Base-by-base conservation (phyloP, 2,329 filamentous ascomycete species). In the Elsinoe perseae region DNA sequence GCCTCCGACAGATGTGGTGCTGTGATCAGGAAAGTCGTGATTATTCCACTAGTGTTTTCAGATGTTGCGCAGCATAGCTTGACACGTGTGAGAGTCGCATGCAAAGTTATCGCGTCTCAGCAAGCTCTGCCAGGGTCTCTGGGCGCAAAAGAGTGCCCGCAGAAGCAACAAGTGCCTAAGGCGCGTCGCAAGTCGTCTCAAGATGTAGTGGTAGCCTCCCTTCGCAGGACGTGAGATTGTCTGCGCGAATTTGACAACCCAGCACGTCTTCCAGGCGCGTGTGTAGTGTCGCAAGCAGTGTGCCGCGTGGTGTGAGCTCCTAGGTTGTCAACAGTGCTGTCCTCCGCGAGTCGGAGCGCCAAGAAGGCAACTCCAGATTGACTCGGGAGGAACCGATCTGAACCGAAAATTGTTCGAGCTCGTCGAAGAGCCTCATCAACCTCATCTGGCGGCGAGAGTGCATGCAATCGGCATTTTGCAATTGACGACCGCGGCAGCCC, bases 101-200 rank as follows among this genome's bases (percentile, higher is more conserved):
- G 25, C 14, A 27, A 30, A 44, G 20, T 44, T 25, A 12, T 6
- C 40, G 30, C 3, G 14, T 7, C 14, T 7, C 12, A 32, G 14
- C 18, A 8, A 18, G 12, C 25, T 27, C 44, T 30, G 3, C 14
- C 44, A 25, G 28, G 32, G 32, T 12, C 44, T 50, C 40, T 21
- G 25, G 20, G 40, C 40, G 40, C 40, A 44, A 44, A 25, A 23
- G 40, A 44, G 43, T 20, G 28, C 40, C n/a, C 12, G 16, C n/a
- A 23, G 40, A 36, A 23, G 36, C 12, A 44, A 28, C 23, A n/a
- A 20, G 27, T 56, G 21, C 12, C 18, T 4, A 14, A 34, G 53
- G 21, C 48, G 48, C 48, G 48, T 52, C 48, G 48, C 52, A 43
- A 54, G 36, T 30, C 52, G 52, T 43, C 18, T 9, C 16, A 30